phyloP scores from a whole-genome alignment of 129 eudicot species.

The Tagetes erecta region DNA sequence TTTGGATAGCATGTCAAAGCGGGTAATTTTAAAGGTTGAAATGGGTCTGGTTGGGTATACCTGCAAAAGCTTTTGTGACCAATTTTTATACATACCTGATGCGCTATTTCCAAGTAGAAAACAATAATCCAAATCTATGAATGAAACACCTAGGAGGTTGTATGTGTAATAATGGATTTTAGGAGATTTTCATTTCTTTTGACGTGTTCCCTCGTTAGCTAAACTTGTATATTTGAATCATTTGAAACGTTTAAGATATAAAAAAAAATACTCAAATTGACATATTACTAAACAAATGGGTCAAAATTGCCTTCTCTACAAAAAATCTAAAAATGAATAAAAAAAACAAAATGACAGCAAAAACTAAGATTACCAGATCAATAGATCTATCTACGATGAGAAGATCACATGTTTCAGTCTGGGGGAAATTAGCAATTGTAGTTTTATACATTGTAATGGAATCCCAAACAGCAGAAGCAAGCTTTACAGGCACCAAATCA shows the following conservation, averaged over 20 bases:
- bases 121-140: not conserved
- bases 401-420: slow-evolving; percentile 82
- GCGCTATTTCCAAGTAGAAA: not conserved
- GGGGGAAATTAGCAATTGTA: slow-evolving; percentile 72
- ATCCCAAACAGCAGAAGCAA: slow-evolving; percentile 82
- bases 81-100: not conserved
- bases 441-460: slow-evolving; percentile 59
- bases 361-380: slow-evolving; percentile 56
- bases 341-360: not conserved
- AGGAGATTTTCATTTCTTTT: not conserved
- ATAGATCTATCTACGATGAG: slow-evolving; percentile 83
- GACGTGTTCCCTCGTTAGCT: not conserved
- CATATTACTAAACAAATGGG: not conserved
- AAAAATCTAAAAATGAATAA: not conserved
- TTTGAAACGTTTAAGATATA: not conserved
- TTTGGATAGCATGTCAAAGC: not conserved
- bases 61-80: not conserved
- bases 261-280: not conserved
- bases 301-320: not conserved
- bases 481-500: slow-evolving; percentile 70
- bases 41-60: not conserved
- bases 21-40: not conserved
- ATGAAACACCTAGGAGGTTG: not conserved
- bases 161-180: not conserved
- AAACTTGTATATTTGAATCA: not conserved